Conservation (phyloP, 345 rosid species). For the Abelmoschus esculentus region DNA sequence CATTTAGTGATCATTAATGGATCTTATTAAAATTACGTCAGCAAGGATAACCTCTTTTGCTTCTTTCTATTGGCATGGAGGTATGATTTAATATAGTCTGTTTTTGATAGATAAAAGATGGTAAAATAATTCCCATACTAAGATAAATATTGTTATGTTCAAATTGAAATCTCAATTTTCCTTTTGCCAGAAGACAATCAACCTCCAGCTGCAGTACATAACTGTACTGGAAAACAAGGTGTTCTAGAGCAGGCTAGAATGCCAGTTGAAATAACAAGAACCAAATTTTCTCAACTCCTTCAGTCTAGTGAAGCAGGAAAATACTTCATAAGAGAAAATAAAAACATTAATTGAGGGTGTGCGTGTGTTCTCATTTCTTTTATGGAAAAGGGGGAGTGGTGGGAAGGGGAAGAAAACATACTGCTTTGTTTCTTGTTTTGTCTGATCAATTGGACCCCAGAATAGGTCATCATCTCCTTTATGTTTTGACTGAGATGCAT, state of each 20-base stretch:
- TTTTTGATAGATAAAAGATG: background rate
- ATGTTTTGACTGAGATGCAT: constrained; percentile 44
- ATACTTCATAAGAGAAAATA: background rate
- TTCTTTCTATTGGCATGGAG: background rate
- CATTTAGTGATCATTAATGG: background rate
- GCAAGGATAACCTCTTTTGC: background rate
- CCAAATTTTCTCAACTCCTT: background rate
- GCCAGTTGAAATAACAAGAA: background rate
- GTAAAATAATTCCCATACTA: too few species aligned
- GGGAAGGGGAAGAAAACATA: constrained; percentile 25
- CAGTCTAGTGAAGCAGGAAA: background rate
- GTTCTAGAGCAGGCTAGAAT: background rate
- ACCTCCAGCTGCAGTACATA: background rate
- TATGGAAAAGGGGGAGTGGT: background rate
- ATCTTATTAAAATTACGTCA: background rate
- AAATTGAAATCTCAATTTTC: background rate
- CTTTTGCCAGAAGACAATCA: background rate
- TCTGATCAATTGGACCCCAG: constrained; percentile 90
- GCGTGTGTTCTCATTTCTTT: background rate
- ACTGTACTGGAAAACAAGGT: background rate
- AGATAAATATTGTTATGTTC: background rate
- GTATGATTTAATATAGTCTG: background rate
- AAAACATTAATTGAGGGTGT: background rate
- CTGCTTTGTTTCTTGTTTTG: constrained; percentile 69
- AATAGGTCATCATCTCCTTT: constrained; percentile 85